Percentiles rank a stretch among this genome's conserved stretches.
Evolutionary conservation across 83 land plant genomes (phyloP).

Genomic region (Picea abies): DNA sequence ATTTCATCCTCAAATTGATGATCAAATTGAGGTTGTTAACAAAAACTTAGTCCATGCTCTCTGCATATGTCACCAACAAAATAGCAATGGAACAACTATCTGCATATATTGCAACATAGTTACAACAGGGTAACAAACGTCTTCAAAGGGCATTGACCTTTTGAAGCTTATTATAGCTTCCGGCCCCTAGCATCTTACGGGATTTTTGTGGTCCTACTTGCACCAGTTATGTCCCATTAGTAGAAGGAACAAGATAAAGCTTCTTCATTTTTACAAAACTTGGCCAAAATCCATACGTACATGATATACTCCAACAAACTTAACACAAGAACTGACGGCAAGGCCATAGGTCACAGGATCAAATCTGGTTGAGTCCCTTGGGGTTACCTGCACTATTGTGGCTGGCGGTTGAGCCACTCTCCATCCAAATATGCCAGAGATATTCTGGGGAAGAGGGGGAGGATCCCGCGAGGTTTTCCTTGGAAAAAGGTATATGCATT

Average conservation of each 20-base stretch:
- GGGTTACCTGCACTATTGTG: too few species aligned
- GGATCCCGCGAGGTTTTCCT: too few species aligned
- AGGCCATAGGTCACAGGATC: too few species aligned
- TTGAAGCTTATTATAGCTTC: neutral
- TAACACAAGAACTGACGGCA: too few species aligned
- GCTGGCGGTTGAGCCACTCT: too few species aligned
- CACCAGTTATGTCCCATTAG: neutral
- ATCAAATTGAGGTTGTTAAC: neutral
- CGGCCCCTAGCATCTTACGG: neutral
- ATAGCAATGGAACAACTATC: neutral
- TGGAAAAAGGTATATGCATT: too few species aligned
- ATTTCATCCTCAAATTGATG: neutral
- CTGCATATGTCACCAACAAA: neutral
- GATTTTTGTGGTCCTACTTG: neutral
- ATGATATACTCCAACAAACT: neutral
- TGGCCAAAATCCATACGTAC: neutral
- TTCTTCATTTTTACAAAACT: neutral
- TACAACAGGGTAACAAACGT: neutral
- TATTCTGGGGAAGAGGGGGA: too few species aligned
- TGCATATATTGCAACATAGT: neutral
- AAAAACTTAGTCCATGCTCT: neutral
- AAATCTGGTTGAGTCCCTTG: too few species aligned
- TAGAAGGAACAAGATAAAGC: neutral
- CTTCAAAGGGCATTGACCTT: neutral
- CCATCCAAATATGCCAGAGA: too few species aligned